These are phyloP conservation scores for Penicillium soppii DNA, from an alignment of 495 filamentous ascomycete genomes.

Conservation along the genomic window DNA sequence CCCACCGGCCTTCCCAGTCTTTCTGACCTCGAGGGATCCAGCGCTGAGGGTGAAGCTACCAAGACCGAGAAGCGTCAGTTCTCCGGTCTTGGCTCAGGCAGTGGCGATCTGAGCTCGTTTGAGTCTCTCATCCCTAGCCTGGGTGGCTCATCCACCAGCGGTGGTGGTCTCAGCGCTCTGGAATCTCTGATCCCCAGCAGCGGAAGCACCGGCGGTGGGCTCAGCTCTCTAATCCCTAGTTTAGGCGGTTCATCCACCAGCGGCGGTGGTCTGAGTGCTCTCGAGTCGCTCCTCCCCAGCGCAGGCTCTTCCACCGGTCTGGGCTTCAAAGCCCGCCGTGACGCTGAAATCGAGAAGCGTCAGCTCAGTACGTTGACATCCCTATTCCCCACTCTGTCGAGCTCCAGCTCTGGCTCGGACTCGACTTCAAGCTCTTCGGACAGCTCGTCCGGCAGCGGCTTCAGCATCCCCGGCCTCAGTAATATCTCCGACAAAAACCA, in stretches of 20 bases:
- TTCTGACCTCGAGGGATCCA: background rate
- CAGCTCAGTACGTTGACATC: background rate
- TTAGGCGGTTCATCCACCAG: constrained; percentile 1
- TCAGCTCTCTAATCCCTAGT: constrained; percentile 1
- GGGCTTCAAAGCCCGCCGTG: constrained; percentile 1
- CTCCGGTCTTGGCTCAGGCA: no score
- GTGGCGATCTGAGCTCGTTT: no score
- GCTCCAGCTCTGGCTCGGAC: no score
- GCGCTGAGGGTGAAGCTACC: background rate
- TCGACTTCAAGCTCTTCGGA: no score
- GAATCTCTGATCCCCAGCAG: background rate
- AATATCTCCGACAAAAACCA: background rate
- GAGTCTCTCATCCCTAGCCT: background rate
- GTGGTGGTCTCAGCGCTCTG: background rate
- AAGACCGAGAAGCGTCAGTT: background rate
- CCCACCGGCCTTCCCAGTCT: background rate
- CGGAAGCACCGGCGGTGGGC: background rate
- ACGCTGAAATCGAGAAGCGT: background rate
- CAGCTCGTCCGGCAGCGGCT: background rate
- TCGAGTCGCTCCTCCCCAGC: constrained; percentile 10
- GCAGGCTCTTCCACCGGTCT: constrained; percentile 3
- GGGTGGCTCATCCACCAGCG: background rate
- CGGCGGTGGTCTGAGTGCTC: constrained; percentile 14
- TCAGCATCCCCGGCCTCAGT: background rate
- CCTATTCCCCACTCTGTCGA: no score